phyloP scores from a whole-genome alignment of 495 filamentous ascomycete genomes.

The Monascus purpureus region DNA sequence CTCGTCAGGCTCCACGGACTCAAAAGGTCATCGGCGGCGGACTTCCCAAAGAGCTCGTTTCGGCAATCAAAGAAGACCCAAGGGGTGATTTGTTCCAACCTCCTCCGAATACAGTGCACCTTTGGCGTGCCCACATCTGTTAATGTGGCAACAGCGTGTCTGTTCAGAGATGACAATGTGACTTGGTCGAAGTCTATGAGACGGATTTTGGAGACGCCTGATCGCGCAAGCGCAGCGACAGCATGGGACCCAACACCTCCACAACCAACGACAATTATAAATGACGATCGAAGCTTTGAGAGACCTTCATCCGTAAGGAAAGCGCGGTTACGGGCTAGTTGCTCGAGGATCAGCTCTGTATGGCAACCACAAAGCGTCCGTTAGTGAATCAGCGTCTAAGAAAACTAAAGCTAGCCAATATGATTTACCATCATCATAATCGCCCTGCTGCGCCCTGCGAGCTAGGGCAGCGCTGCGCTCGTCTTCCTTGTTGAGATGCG shows the following conservation, averaged over 20 bases:
- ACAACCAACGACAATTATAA: conserved; percentile 81
- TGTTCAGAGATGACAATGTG: conserved; percentile 79
- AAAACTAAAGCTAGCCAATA: neutral
- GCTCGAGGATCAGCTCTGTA: conserved; percentile 79
- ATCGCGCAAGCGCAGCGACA: conserved; percentile 71
- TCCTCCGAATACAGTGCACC: conserved; percentile 63
- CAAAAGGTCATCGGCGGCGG: conserved; percentile 49
- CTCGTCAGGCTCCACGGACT: conserved; percentile 38
- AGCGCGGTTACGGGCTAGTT: conserved; percentile 85
- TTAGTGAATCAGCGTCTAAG: neutral
- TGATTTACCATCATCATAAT: conserved; percentile 70
- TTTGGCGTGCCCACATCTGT: conserved; percentile 93
- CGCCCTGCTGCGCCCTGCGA: conserved; percentile 64
- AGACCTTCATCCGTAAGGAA: conserved; percentile 81
- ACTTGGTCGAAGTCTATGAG: conserved; percentile 98
- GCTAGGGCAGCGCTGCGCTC: conserved; percentile 63
- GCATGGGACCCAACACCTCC: conserved; percentile 94
- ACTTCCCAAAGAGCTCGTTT: conserved; percentile 67
- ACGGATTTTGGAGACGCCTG: conserved; percentile 72
- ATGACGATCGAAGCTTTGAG: conserved; percentile 59
- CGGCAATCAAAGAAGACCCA: conserved; percentile 85
- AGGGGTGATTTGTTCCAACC: conserved; percentile 72
- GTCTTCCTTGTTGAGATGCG: conserved; percentile 56
- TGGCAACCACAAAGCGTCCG: neutral
- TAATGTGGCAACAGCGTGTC: conserved; percentile 86